Conservation (phyloP, 2,329 filamentous ascomycete genomes). For the Hysterium pulicare region DNA sequence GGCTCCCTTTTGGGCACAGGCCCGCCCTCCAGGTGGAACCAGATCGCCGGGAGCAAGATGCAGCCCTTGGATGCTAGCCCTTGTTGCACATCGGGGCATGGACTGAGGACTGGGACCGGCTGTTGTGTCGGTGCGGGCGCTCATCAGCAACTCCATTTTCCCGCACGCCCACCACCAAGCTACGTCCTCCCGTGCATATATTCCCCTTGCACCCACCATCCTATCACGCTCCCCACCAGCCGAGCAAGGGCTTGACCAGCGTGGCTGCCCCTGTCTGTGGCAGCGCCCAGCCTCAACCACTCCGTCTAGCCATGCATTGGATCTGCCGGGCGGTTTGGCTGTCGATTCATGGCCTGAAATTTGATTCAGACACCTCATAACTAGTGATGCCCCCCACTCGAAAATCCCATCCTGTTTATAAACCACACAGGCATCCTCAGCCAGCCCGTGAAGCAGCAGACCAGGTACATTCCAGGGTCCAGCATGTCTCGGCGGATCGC, state of each 20-base stretch:
- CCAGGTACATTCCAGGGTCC: slow-evolving; percentile 9
- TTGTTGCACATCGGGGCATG: slow-evolving; percentile 40
- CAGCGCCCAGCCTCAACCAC: not conserved
- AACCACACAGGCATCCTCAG: slow-evolving; percentile 12
- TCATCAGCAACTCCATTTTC: not conserved
- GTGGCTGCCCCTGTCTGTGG: slow-evolving; percentile 2
- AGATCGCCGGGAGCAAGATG: slow-evolving; percentile 37
- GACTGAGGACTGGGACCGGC: slow-evolving; percentile 7
- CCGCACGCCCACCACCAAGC: not conserved
- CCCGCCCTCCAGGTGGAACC: slow-evolving; percentile 21
- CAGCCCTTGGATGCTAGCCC: slow-evolving; percentile 26
- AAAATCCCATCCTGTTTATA: slow-evolving; percentile 7
- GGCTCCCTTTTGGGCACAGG: slow-evolving; percentile 23
- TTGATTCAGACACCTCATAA: slow-evolving; percentile 13
- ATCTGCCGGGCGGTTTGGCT: slow-evolving; percentile 23
- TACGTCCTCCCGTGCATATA: not conserved
- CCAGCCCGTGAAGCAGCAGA: slow-evolving; percentile 16
- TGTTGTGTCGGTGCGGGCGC: slow-evolving; percentile 1
- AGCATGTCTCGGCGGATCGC: not conserved
- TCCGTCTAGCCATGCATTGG: slow-evolving; percentile 10
- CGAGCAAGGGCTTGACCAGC: slow-evolving; percentile 1
- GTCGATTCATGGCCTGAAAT: slow-evolving; percentile 25
- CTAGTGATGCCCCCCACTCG: slow-evolving; percentile 11
- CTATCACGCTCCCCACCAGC: not conserved
- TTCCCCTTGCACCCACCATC: slow-evolving; percentile 3